Evolutionary conservation across 306 rosid species (phyloP).

Genomic region (Canavalia gladiata): DNA sequence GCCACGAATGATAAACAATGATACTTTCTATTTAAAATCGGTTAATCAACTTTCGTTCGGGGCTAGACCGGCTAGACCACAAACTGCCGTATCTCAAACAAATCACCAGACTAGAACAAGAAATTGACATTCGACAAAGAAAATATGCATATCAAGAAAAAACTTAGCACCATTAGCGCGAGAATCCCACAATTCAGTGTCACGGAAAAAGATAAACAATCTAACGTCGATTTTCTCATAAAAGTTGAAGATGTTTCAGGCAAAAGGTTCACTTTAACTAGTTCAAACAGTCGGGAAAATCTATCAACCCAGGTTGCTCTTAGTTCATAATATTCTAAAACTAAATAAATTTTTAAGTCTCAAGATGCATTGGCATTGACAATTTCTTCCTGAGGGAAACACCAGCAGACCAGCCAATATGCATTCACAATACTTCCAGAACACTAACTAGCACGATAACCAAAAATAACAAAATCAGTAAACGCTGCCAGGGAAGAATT

Average conservation of each 20-base stretch:
- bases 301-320: constrained; percentile 50
- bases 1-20: no score
- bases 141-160: neutral
- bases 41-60: no score
- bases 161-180: neutral
- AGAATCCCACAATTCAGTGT: constrained; percentile 7
- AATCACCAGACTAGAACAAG: no score
- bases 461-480: constrained; percentile 42
- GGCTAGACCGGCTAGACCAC: no score
- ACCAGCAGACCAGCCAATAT: constrained; percentile 54
- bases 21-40: no score
- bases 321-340: constrained; percentile 45
- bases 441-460: constrained; percentile 51
- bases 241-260: constrained; percentile 32
- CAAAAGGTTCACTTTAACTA: constrained; percentile 39
- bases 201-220: constrained; percentile 15
- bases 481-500: constrained; percentile 40
- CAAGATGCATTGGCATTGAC: constrained; percentile 22
- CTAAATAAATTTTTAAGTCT: constrained; percentile 46
- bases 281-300: constrained; percentile 42
- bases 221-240: constrained; percentile 24
- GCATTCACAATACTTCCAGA: constrained; percentile 54
- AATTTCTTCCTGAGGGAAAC: constrained; percentile 41
- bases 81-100: no score
- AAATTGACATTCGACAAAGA: neutral